phyloP scores from a whole-genome alignment of 192 early-diverging fungal species.

The Backusella morwellensis region DNA sequence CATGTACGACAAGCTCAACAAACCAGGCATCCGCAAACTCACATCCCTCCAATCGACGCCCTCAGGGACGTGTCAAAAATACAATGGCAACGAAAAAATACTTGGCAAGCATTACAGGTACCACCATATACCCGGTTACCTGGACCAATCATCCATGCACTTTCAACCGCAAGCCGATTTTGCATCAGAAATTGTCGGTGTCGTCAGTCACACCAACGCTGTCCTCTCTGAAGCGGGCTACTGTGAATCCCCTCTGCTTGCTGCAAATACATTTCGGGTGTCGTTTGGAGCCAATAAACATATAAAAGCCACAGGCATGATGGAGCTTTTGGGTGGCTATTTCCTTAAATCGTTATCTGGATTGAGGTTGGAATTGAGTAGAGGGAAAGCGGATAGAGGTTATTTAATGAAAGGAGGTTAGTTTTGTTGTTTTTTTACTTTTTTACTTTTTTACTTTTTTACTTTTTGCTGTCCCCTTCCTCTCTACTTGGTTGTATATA shows the following conservation, averaged over 20 bases:
- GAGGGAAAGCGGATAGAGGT: conserved; percentile 15
- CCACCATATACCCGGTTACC: background rate
- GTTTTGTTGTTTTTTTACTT: conserved; percentile 1
- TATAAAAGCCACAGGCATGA: conserved; percentile 12
- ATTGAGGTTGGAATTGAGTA: conserved; percentile 34
- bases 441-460: background rate
- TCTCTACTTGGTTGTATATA: background rate
- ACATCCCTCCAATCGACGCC: background rate
- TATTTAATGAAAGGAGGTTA: conserved; percentile 45
- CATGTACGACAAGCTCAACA: background rate
- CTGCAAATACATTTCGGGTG: conserved; percentile 8
- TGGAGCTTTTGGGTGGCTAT: conserved; percentile 34
- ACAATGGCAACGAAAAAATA: background rate
- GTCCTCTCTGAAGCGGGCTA: conserved; percentile 36
- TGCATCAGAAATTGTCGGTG: conserved; percentile 46
- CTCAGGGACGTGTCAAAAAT: conserved; percentile 2
- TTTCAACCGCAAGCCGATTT: conserved; percentile 49
- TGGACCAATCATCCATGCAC: conserved; percentile 37
- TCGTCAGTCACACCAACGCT: conserved; percentile 7
- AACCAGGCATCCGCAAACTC: background rate
- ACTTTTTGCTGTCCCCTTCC: background rate
- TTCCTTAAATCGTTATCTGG: conserved; percentile 33
- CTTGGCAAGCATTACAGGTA: background rate
- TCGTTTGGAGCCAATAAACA: conserved; percentile 19
- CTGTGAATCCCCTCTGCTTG: conserved; percentile 40